Evolutionary conservation across 2,329 filamentous ascomycete species (phyloP).

Genomic region (Neophaeococcomyces mojaviensis): DNA sequence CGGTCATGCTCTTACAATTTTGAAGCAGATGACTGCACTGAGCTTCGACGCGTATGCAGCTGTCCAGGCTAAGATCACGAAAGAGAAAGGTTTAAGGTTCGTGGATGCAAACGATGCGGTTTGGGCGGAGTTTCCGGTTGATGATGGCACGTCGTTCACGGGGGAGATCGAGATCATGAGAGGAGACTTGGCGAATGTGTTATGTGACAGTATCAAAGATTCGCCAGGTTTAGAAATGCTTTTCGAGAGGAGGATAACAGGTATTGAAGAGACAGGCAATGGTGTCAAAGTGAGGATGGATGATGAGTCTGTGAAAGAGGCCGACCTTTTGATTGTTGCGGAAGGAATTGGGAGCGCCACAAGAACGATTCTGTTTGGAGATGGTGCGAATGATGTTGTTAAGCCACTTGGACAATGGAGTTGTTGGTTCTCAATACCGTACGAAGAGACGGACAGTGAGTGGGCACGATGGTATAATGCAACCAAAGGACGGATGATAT

Average conservation of each 20-base stretch:
- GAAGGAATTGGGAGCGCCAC: neutral
- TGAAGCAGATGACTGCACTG: conserved; percentile 40
- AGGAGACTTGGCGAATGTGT: conserved; percentile 41
- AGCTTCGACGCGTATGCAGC: conserved; percentile 37
- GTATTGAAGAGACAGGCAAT: conserved; percentile 21
- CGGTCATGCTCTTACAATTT: conserved; percentile 44
- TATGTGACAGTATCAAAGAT: conserved; percentile 30
- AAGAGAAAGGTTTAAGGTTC: conserved; percentile 43
- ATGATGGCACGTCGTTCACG: conserved; percentile 29
- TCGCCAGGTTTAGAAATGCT: conserved; percentile 22
- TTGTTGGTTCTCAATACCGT: neutral
- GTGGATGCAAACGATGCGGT: conserved; percentile 35
- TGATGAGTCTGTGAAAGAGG: conserved; percentile 18
- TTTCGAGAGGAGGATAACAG: conserved; percentile 28
- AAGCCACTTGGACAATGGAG: neutral
- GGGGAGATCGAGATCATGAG: conserved; percentile 48
- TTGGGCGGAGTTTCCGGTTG: conserved; percentile 37
- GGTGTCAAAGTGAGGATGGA: conserved; percentile 22
- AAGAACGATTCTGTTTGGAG: neutral
- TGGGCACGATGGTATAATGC: neutral
- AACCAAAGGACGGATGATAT: neutral
- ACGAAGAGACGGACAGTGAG: neutral
- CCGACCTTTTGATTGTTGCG: conserved; percentile 20
- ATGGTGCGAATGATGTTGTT: neutral
- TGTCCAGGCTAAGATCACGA: conserved; percentile 32